Evolutionary conservation across 2,329 filamentous ascomycete species (phyloP), one percentile per base, ranked within the genome.

Genomic region (Pestalotiopsis sp.): DNA sequence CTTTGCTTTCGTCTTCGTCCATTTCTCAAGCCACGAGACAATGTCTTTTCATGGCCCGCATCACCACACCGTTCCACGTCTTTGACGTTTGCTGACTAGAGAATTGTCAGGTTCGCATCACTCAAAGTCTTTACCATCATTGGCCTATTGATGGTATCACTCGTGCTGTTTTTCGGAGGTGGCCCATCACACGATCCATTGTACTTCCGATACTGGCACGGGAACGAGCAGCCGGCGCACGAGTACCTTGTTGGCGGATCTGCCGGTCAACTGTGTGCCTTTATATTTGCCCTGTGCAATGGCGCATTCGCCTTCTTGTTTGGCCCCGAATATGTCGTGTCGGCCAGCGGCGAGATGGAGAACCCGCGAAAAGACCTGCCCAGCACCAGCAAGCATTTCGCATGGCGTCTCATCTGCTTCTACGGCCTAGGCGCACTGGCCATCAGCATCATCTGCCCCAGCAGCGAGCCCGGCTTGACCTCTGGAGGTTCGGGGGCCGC

Each of bases 121-220:
- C 76, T 86, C 71, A 87, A 87, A 73, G 80, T 87, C 52, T 77
- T 85, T 11, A 80, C 82, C 14, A 86, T 87, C 56, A 72, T 84
- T 31, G 83, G 84, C 12, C 78, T 87, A 11, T 82, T 86, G 70
- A 80, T 87, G 52, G 76, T 87, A 13, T 81, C 81, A 45, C 68
- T 86, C 5, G 78, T 86, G 1, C 77, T 87, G 31, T 82, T 81
- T 70, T 80, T 83, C 39, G 84, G 85, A 12, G 85, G 84, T n/a
- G 82, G 80, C 0, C 84, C 84, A 0, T 77, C 75, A 14, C 76
- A 81, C 56, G 78, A 82, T 14, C 75, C 77, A 4, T 76, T 86
- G 2, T 82, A 82, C 4, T 86, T 86, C 70, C 69, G 70, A 23
- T 77, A 81, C 66, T 81, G 79, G 78, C 70, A 75, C 17, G 67